Evolutionary conservation across 306 rosid genomes (phyloP).

Genomic region (Dryas drummondii): DNA sequence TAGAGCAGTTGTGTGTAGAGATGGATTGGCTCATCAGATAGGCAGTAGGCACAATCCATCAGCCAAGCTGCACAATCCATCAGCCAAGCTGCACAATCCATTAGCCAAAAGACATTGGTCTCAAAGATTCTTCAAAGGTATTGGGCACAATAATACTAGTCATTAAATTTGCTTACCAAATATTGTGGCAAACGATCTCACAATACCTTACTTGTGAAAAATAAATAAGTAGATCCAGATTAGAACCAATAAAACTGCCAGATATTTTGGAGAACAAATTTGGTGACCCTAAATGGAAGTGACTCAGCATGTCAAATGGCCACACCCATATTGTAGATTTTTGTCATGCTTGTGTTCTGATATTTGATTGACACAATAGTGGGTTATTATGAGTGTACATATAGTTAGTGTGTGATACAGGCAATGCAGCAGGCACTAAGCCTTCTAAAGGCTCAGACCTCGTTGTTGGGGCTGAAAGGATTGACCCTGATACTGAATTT

Average conservation of each 20-base stretch:
- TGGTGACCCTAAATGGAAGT: not conserved
- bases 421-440: conserved; percentile 24
- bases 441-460: conserved; percentile 48
- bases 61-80: conserved; percentile 4
- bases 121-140: conserved; percentile 54
- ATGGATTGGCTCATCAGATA: conserved; percentile 63
- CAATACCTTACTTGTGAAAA: not conserved
- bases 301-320: not conserved
- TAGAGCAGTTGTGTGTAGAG: conserved; percentile 69
- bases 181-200: not conserved
- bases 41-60: conserved; percentile 30
- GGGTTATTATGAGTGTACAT: not conserved
- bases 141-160: not conserved
- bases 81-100: conserved; percentile 10
- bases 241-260: not conserved
- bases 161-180: not conserved
- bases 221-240: not conserved
- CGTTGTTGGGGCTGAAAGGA: conserved; percentile 46
- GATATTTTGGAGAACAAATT: not conserved
- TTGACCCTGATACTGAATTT: conserved; percentile 60
- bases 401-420: conserved; percentile 26
- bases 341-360: not conserved
- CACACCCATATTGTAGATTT: not conserved
- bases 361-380: no score
- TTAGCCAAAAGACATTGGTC: conserved; percentile 50